Conservation (phyloP, 148 eudicot genomes). For the Mesembryanthemum crystallinum region DNA sequence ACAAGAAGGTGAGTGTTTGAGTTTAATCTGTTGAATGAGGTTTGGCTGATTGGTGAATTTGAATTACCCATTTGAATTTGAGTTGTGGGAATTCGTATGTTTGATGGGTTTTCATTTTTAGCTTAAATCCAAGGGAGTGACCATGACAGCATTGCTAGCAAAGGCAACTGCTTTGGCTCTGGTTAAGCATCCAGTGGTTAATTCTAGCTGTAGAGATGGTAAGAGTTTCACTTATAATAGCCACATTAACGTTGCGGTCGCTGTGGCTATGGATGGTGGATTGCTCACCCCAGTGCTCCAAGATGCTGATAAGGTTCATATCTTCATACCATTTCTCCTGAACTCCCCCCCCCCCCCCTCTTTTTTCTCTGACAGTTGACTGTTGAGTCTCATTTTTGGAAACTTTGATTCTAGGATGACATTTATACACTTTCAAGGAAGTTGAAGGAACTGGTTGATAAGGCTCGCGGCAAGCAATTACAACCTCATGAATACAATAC, state of each 20-base stretch:
- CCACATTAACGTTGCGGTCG: conserved; percentile 83
- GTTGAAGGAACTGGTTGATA: conserved; percentile 96
- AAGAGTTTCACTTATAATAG: conserved; percentile 94
- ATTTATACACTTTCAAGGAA: conserved; percentile 75
- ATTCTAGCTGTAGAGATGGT: conserved; percentile 97
- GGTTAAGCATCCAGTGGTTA: conserved; percentile 80
- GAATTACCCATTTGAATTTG: too few relatives aligned
- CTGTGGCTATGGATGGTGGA: conserved; percentile 94
- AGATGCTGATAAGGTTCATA: conserved; percentile 78
- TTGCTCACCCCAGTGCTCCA: conserved; percentile 88
- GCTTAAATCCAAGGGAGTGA: conserved; percentile 92
- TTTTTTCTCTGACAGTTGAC: background rate
- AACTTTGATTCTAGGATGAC: conserved; percentile 50
- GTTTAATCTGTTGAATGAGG: background rate
- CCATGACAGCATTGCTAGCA: conserved; percentile 92
- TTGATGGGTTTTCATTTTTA: conserved; percentile 26
- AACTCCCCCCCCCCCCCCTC: too few relatives aligned
- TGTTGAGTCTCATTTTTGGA: conserved; percentile 1
- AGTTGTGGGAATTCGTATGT: conserved; percentile 14
- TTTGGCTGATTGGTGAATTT: background rate
- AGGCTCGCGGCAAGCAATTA: conserved; percentile 87
- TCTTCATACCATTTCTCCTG: background rate
- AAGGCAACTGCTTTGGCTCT: conserved; percentile 95
- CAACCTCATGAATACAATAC: conserved; percentile 77
- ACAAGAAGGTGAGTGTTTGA: conserved; percentile 67